Evolutionary conservation across 2,329 filamentous ascomycete genomes (phyloP).

Genomic region (Macrophomina tecta): DNA sequence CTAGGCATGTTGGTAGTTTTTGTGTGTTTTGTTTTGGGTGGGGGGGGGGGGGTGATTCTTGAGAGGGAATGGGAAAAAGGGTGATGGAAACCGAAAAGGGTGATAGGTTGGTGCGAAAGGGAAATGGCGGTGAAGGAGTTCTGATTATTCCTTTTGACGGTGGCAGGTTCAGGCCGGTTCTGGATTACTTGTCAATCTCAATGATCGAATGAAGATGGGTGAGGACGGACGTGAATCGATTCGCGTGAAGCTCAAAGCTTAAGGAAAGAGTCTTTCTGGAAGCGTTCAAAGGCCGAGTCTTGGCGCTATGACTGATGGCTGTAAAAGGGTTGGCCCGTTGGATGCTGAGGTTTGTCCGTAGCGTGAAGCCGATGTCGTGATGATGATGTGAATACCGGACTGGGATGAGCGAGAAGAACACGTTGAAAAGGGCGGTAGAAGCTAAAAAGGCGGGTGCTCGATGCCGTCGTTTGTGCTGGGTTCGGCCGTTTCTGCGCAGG

Average conservation of each 20-base stretch:
- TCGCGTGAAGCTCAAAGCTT: not conserved
- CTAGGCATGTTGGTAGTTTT: slow-evolving; percentile 12
- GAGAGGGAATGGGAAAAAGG: not conserved
- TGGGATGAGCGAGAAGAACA: slow-evolving; percentile 15
- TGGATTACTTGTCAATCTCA: not conserved
- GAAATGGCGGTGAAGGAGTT: not conserved
- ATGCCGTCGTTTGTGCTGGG: not conserved
- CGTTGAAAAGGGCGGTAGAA: slow-evolving; percentile 5
- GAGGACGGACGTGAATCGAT: not conserved
- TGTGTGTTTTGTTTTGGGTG: not conserved
- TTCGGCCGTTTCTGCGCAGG: not conserved
- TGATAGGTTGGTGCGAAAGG: not conserved
- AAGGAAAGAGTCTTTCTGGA: slow-evolving; percentile 1
- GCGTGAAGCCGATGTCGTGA: slow-evolving; percentile 1
- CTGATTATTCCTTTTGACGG: not conserved
- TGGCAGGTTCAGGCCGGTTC: not conserved
- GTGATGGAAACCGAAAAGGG: not conserved
- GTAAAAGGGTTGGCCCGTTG: not conserved
- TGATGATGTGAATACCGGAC: not conserved
- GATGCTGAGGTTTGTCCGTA: not conserved
- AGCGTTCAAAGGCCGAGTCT: not conserved
- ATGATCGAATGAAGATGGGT: not conserved
- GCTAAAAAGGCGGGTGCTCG: not conserved
- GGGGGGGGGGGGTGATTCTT: not conserved
- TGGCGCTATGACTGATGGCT: slow-evolving; percentile 1